Conservation (phyloP, 768 basidiomycete species). For the Termitomyces sp. region DNA sequence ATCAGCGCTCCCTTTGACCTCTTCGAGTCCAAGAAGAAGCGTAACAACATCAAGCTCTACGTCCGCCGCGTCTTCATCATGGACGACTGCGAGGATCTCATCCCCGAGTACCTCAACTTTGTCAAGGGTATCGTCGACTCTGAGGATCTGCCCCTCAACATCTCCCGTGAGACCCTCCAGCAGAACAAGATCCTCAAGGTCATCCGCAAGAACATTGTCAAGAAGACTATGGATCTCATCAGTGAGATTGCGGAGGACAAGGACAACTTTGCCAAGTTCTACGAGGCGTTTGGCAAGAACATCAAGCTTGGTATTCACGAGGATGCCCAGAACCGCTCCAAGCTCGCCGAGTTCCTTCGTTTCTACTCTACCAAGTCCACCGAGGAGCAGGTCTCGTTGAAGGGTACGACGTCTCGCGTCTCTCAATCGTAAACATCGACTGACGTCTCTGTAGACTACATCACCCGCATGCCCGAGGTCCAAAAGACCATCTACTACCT, state of each 20-base stretch:
- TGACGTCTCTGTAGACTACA: slow-evolving; percentile 68
- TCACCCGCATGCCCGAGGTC: slow-evolving; percentile 98
- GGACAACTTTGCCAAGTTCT: slow-evolving; percentile 97
- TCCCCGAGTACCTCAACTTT: slow-evolving; percentile 99
- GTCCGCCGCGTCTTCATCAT: slow-evolving; percentile 99
- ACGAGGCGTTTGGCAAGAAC: slow-evolving; percentile 99
- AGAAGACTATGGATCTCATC: slow-evolving; percentile 95
- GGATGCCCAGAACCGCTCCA: slow-evolving; percentile 97
- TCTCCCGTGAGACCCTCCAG: slow-evolving; percentile 99
- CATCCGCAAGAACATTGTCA: slow-evolving; percentile 98
- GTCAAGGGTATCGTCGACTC: slow-evolving; percentile 99
- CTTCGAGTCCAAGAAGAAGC: slow-evolving; percentile 99
- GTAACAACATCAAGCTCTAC: slow-evolving; percentile 99
- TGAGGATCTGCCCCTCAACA: slow-evolving; percentile 99
- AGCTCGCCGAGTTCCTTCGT: slow-evolving; percentile 98
- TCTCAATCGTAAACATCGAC: not conserved
- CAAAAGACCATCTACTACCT: slow-evolving; percentile 99
- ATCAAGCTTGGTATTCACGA: slow-evolving; percentile 99
- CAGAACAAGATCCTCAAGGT: slow-evolving; percentile 99
- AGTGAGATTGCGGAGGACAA: slow-evolving; percentile 98
- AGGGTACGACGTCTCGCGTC: slow-evolving; percentile 51
- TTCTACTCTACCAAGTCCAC: slow-evolving; percentile 94
- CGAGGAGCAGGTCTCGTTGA: slow-evolving; percentile 91
- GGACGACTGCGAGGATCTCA: slow-evolving; percentile 99
- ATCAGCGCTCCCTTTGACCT: slow-evolving; percentile 94